Evolutionary conservation across 768 basidiomycete species (phyloP), one percentile per base, ranked within the genome.

Genomic region (Arthromyces matolae): DNA sequence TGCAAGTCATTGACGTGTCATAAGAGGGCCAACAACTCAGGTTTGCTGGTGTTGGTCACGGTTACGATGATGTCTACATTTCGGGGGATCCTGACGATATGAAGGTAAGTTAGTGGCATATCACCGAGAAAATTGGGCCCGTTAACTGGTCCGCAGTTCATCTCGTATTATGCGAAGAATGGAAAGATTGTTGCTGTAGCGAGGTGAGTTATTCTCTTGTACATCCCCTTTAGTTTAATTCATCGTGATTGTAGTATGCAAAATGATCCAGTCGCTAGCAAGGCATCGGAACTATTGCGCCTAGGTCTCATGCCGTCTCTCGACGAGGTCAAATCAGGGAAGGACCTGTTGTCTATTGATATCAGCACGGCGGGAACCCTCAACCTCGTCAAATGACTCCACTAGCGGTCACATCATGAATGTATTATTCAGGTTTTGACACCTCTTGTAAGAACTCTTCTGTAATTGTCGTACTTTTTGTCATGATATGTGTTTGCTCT

Each of bases 21-120:
- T 2, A 55, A 88, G 86, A 86, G 79, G 91, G 92, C 28, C 84
- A 86, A 60, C 88, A 93, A 59, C 70, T 96, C 34, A 78, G 93
- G 41, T 96, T 94, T 68, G 83, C 85, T 59, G 93, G 93, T 5
- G 67, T 83, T 37, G 84, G 86, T 5, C 71, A 71, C 1, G 74
- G 76, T 1, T 87, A 77, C 58, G 90, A 94, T 54, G 86, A 93
- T 55, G 69, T 90, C 18, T 79, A 84, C 59, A 78, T 94, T 56
- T 80, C 84, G 47, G 93, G 93, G 3, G 74, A 84, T 62, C 74
- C 84, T 0, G 76, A 68, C 6, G 88, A 86, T 53, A 67, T 93
- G 72, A 93, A 94, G 79, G 89, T 85, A 46, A 34, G 41, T 14
- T 14, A 18, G 25, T 20, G 18, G 8, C 12, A 3, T 32, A 10